Evolutionary conservation across 2,329 filamentous ascomycete species (phyloP), one percentile per base, ranked within the genome.

Genomic region (Tolypocladium tropicale): DNA sequence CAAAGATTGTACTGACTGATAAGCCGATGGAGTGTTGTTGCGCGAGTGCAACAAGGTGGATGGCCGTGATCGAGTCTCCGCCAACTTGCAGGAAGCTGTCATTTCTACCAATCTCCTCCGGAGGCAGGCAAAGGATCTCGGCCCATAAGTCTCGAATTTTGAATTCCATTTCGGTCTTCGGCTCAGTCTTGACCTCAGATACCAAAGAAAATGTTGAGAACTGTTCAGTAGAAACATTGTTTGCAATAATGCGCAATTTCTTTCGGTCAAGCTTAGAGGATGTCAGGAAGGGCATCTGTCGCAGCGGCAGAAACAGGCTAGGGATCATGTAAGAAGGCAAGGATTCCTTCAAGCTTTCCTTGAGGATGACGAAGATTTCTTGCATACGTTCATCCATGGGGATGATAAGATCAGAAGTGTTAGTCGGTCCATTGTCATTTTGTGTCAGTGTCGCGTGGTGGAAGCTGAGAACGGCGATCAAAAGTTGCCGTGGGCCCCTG

Each of bases 41-140:
- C 10, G 48, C 48, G 6, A 30, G 23, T 1, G 48, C 12, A n/a
- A 33, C 28, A 2, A 51, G 28, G 2, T 32, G 48, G 16, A 51
- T 30, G 21, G 63, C 62, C 2, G 56, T 57, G n/a, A 65, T 63
- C 5, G 63, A 52, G 32, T 56, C 18, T 65, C 58, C 39, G 18
- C 49, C 49, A 12, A 52, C 12, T 34, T 32, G 30, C 4, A 52
- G 32, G 23, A 52, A 52, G 21, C 49, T 52, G 18, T 52, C 49
- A 18, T 52, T n/a, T 5, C 30, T n/a, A 16, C 49, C 49, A 36
- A 52, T 52, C 3, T 18, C 21, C 3, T 32, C 32, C 1, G 16
- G 5, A 28, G 55, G 50, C 33, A 58, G 34, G 32, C 50, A 37
- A n/a, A 58, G 55, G 11, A 56, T 33, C 36, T 55, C 39, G 10